phyloP scores from a whole-genome alignment of 2,329 filamentous ascomycete species.

The Fusarium duplospermum region DNA sequence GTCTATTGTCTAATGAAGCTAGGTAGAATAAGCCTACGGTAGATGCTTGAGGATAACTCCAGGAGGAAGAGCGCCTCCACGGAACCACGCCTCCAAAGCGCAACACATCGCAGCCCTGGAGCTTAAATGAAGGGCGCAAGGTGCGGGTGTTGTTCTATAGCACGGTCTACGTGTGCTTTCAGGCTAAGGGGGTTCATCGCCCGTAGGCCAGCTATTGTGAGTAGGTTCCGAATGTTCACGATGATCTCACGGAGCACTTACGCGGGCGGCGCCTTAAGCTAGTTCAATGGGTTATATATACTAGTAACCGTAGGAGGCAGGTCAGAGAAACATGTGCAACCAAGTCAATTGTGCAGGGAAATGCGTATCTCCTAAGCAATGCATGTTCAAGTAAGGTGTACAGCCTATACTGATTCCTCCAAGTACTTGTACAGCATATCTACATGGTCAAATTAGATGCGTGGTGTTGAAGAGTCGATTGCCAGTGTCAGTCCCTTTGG shows the following conservation, averaged over 20 bases:
- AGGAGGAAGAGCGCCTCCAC: background rate
- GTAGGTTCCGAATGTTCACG: no score
- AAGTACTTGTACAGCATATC: background rate
- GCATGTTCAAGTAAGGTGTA: background rate
- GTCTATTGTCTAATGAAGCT: background rate
- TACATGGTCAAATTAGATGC: conserved; percentile 49
- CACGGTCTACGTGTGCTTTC: no score
- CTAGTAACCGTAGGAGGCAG: background rate
- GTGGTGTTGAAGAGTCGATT: conserved; percentile 71
- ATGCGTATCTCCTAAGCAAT: background rate
- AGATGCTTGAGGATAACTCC: background rate
- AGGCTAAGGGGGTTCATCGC: no score
- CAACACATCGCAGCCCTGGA: background rate
- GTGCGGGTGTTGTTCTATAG: background rate
- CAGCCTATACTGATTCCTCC: background rate
- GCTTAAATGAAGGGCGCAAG: background rate
- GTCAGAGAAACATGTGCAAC: background rate
- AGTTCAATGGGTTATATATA: no score
- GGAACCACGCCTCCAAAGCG: background rate
- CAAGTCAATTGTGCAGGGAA: background rate
- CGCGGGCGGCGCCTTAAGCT: no score
- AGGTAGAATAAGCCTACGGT: background rate
- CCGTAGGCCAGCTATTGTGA: no score
- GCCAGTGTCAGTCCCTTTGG: conserved; percentile 66
- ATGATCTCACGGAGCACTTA: no score